A percentile compares a stretch with the other conserved stretches of the same genome.
These are phyloP conservation scores for Amaranthus tricolor DNA, from an alignment of 179 eudicot species.

Conservation along the genomic window DNA sequence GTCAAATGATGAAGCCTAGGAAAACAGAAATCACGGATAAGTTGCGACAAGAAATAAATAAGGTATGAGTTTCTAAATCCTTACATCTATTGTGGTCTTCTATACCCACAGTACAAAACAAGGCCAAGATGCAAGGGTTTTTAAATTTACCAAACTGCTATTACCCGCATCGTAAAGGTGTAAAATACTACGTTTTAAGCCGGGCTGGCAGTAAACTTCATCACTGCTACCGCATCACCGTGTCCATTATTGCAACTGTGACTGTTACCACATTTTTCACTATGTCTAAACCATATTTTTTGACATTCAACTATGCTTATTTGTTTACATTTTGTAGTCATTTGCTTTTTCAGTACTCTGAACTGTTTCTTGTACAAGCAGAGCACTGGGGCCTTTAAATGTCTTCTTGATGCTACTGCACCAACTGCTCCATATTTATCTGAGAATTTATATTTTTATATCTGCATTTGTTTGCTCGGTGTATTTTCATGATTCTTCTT, in stretches of 20 bases:
- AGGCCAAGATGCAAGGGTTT: no score
- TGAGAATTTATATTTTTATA: background rate
- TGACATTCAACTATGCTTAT: background rate
- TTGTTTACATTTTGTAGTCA: background rate
- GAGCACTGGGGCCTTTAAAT: background rate
- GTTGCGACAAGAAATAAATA: conserved; percentile 88
- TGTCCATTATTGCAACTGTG: no score
- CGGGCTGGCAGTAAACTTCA: no score
- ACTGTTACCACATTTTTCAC: no score
- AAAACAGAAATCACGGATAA: conserved; percentile 96
- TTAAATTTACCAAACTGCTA: no score
- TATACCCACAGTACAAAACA: background rate
- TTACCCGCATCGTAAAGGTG: no score
- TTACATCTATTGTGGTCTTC: background rate
- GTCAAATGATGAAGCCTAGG: conserved; percentile 97
- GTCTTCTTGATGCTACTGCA: background rate
- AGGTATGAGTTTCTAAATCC: conserved; percentile 37
- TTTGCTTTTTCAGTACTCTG: background rate
- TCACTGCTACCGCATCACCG: no score
- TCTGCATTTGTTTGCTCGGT: background rate
- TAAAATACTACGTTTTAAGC: no score
- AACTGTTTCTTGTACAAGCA: no score
- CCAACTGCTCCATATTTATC: background rate
- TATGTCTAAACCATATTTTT: no score
- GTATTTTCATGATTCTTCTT: background rate